Evolutionary conservation across 768 basidiomycete species (phyloP).

Genomic region (Epithele typhae): DNA sequence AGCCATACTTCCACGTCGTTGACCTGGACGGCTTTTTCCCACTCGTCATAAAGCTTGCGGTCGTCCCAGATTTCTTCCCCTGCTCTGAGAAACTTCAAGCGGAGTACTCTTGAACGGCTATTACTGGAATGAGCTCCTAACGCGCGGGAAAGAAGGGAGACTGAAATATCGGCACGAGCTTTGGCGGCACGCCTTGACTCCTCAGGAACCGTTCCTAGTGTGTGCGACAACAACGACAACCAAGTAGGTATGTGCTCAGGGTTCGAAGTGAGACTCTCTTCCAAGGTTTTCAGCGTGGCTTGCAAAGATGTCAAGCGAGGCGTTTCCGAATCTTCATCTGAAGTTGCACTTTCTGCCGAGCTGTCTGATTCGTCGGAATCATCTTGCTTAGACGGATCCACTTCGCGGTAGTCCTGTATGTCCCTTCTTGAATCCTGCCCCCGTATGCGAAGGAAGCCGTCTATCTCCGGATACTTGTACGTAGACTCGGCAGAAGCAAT

Average conservation of each 20-base stretch:
- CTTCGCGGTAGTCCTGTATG: slow-evolving; percentile 45
- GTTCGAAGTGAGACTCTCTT: slow-evolving; percentile 45
- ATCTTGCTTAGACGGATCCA: slow-evolving; percentile 35
- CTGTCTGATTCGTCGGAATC: slow-evolving; percentile 33
- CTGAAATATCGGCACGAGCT: slow-evolving; percentile 65
- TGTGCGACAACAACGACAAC: slow-evolving; percentile 60
- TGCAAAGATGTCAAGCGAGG: slow-evolving; percentile 41
- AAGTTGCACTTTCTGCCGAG: slow-evolving; percentile 22
- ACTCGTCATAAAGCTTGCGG: slow-evolving; percentile 52
- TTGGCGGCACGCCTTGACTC: slow-evolving; percentile 65
- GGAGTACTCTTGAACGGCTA: slow-evolving; percentile 42
- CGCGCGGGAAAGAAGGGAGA: slow-evolving; percentile 66
- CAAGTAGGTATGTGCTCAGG: slow-evolving; percentile 55
- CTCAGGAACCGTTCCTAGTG: slow-evolving; percentile 56
- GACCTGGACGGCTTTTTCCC: slow-evolving; percentile 59
- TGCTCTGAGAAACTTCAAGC: slow-evolving; percentile 62
- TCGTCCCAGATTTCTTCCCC: slow-evolving; percentile 71
- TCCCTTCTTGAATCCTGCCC: slow-evolving; percentile 31
- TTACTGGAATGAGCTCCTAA: slow-evolving; percentile 52
- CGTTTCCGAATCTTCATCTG: slow-evolving; percentile 23
- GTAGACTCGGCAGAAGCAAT: slow-evolving; percentile 28
- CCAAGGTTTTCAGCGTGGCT: slow-evolving; percentile 52
- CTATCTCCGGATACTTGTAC: slow-evolving; percentile 55
- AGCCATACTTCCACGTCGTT: slow-evolving; percentile 62
- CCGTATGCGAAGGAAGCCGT: slow-evolving; percentile 62